Percentiles rank a stretch among this genome's conserved stretches.
phyloP scores from a whole-genome alignment of 148 eudicot species.

The Linanthus parryae region DNA sequence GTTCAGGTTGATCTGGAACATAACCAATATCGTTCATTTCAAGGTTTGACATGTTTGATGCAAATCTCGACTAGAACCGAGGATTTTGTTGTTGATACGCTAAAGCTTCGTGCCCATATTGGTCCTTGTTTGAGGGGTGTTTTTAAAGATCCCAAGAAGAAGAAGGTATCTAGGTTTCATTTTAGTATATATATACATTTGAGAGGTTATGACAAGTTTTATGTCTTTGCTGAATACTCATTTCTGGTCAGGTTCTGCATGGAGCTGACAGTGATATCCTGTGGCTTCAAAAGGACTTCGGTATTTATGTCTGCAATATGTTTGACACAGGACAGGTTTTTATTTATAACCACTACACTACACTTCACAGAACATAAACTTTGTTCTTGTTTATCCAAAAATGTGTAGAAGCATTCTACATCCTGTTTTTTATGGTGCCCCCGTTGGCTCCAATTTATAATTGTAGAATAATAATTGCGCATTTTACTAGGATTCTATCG shows the following conservation, averaged over 20 bases:
- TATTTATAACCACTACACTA: no score
- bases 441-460: no score
- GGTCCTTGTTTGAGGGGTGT: conserved; percentile 90
- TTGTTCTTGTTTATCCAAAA: no score
- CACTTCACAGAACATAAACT: no score
- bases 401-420: no score
- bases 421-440: no score
- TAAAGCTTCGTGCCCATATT: conserved; percentile 73
- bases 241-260: conserved; percentile 68
- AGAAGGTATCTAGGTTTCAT: no score
- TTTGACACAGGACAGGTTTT: conserved; percentile 87
- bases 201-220: no score
- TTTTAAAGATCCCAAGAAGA: conserved; percentile 77
- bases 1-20: conserved; percentile 93
- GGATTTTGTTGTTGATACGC: conserved; percentile 91
- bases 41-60: conserved; percentile 96
- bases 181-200: no score
- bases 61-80: conserved; percentile 96
- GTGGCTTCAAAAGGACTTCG: conserved; percentile 97
- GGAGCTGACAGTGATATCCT: conserved; percentile 91
- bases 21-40: conserved; percentile 93
- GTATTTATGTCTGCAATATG: conserved; percentile 90
- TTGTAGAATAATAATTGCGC: no score
- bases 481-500: no score
- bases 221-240: no score